phyloP scores from a whole-genome alignment of 75 land plant species.

The Cryptomeria japonica region DNA sequence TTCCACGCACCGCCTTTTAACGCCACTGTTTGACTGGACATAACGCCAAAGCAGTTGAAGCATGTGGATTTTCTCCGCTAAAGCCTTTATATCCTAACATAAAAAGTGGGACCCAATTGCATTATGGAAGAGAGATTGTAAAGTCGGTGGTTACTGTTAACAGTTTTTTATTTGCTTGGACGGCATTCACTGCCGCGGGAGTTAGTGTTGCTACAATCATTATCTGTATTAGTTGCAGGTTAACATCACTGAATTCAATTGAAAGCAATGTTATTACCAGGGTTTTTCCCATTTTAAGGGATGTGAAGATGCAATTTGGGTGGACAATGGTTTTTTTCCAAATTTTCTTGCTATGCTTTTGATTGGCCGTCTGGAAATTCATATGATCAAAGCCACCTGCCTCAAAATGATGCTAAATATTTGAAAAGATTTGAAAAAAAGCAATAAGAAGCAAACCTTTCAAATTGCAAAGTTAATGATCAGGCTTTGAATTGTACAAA shows the following conservation, averaged over 20 bases:
- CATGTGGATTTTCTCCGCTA: background rate
- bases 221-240: background rate
- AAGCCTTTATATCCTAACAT: no score
- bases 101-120: background rate
- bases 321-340: no score
- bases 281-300: no score
- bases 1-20: background rate
- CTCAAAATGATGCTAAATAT: no score
- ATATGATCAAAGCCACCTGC: no score
- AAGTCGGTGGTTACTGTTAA: background rate
- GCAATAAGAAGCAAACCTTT: no score
- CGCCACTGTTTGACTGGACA: background rate
- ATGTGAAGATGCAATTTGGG: no score
- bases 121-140: background rate
- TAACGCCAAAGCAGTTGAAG: background rate
- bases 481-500: no score
- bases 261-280: background rate
- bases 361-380: no score
- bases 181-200: background rate
- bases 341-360: no score
- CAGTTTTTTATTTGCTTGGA: background rate
- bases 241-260: background rate
- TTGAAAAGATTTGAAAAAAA: no score
- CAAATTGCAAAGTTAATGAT: no score
- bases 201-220: background rate